Conservation (phyloP, 768 basidiomycete species). For the Lyophyllum semitale region DNA sequence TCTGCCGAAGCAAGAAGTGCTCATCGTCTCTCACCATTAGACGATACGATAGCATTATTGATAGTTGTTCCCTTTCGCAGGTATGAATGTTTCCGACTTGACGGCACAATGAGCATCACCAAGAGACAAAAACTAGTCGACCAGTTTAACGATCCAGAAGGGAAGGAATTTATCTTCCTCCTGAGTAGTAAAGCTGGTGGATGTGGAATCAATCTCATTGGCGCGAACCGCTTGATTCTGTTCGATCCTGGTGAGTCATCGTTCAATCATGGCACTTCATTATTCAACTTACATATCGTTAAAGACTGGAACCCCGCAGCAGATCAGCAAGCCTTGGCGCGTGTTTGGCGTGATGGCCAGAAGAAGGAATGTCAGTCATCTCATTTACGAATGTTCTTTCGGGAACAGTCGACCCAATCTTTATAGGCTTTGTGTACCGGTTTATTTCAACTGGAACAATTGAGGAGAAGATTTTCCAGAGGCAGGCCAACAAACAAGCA, state of each 20-base stretch:
- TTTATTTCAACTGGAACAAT: slow-evolving; percentile 98
- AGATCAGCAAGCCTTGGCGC: slow-evolving; percentile 96
- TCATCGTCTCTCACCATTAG: slow-evolving; percentile 16
- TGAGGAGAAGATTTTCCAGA: slow-evolving; percentile 98
- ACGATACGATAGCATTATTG: neutral
- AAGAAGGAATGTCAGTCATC: slow-evolving; percentile 91
- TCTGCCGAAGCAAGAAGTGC: slow-evolving; percentile 84
- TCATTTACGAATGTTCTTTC: neutral
- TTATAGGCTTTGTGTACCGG: slow-evolving; percentile 91
- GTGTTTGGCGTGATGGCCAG: slow-evolving; percentile 99
- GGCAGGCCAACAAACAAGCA: slow-evolving; percentile 95
- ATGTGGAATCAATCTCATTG: slow-evolving; percentile 96
- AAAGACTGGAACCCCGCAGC: slow-evolving; percentile 98
- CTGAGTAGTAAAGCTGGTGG: slow-evolving; percentile 95
- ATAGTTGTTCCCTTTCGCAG: slow-evolving; percentile 36
- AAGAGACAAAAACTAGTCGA: slow-evolving; percentile 96
- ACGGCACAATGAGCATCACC: slow-evolving; percentile 89
- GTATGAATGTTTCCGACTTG: slow-evolving; percentile 89
- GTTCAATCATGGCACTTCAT: neutral
- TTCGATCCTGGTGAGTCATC: slow-evolving; percentile 81
- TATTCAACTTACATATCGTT: slow-evolving; percentile 1
- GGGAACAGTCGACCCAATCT: neutral
- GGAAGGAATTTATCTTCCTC: slow-evolving; percentile 93
- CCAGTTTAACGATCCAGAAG: slow-evolving; percentile 91
- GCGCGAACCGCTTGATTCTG: slow-evolving; percentile 91